These are phyloP conservation scores for Penicillium argentinense DNA, from an alignment of 495 filamentous ascomycete genomes.

Conservation along the genomic window DNA sequence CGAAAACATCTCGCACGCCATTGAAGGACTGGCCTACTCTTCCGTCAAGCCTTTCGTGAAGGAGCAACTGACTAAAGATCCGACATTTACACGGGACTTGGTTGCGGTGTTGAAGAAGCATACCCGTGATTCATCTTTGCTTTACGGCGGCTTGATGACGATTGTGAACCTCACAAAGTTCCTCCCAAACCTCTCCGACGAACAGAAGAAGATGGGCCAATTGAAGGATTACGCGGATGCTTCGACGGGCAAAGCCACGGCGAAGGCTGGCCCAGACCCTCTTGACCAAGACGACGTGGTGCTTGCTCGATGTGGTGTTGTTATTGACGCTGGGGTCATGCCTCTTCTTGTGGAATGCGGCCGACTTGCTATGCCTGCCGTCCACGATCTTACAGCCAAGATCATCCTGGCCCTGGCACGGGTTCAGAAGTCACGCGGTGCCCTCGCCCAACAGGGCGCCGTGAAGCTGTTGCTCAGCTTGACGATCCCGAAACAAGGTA, in stretches of 20 bases:
- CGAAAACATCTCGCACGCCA: constrained; percentile 59
- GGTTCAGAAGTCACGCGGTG: constrained; percentile 67
- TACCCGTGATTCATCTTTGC: constrained; percentile 62
- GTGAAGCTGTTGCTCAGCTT: constrained; percentile 77
- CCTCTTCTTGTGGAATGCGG: constrained; percentile 69
- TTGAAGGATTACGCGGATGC: constrained; percentile 92
- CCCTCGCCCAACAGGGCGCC: constrained; percentile 86
- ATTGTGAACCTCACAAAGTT: constrained; percentile 81
- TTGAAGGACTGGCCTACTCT: constrained; percentile 92
- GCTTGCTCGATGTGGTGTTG: constrained; percentile 66
- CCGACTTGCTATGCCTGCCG: constrained; percentile 64
- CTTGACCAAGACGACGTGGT: constrained; percentile 75
- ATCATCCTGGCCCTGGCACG: constrained; percentile 77
- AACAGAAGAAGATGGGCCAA: constrained; percentile 85
- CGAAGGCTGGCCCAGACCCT: constrained; percentile 56
- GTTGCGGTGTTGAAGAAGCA: constrained; percentile 62
- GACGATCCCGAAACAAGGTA: constrained; percentile 56
- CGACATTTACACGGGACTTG: constrained; percentile 62
- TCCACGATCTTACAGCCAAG: constrained; percentile 63
- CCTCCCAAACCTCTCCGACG: constrained; percentile 75
- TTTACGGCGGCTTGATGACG: constrained; percentile 83
- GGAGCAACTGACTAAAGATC: constrained; percentile 69
- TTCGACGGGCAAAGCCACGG: constrained; percentile 51
- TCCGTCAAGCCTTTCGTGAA: constrained; percentile 82
- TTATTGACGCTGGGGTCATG: constrained; percentile 75